Evolutionary conservation across 2,329 filamentous ascomycete species (phyloP), one percentile per base, ranked within the genome.

Genomic region (Fusarium circinatum): DNA sequence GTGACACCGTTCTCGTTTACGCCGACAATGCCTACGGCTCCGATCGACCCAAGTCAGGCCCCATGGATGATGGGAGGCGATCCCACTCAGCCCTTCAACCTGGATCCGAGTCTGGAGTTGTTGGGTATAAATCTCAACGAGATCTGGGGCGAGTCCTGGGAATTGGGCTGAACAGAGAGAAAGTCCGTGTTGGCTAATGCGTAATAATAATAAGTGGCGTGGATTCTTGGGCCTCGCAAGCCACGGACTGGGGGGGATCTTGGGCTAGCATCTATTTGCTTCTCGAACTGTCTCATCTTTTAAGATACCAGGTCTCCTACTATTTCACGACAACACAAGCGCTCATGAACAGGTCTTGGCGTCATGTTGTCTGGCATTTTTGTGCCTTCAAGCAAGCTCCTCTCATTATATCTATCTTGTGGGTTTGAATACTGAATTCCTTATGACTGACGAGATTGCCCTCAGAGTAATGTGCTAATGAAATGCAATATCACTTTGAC

Each of bases 51-150:
- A 30, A 71, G 74, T 28, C 73, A 81, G 45, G 79, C 79, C 61
- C 79, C 79, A 38, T 84, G 82, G 80, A 78, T 80, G 62, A 75
- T 83, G 47, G 76, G 76, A 51, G 76, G 74, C 38, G 80, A 81
- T 63, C 71, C 76, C 57, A 77, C 79, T 32, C 82, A 83, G 73
- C 82, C 80, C 1, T 85, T 86, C 52, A 88, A 88, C 71, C 84
- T 87, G 36, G 87, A 89, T 64, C 86, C 87, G 67, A 88, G 84
- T 74, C 83, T 89, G 56, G 87, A 89, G 75, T 80, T 87, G 48
- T 79, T 89, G 55, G 87, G 87, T 8, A 82, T 87, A 61, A 88
- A 89, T 70, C 78, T 89, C 57, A 88, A 88, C 68, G 87, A 89
- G 71, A 81, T 89, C 60, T 89, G 87, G 87, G 87, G 86, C 45